Evolutionary conservation across 371 early-diverging fungal genomes (phyloP), one percentile per base, ranked within the genome.

Genomic region (Saksenaea oblongispora): DNA sequence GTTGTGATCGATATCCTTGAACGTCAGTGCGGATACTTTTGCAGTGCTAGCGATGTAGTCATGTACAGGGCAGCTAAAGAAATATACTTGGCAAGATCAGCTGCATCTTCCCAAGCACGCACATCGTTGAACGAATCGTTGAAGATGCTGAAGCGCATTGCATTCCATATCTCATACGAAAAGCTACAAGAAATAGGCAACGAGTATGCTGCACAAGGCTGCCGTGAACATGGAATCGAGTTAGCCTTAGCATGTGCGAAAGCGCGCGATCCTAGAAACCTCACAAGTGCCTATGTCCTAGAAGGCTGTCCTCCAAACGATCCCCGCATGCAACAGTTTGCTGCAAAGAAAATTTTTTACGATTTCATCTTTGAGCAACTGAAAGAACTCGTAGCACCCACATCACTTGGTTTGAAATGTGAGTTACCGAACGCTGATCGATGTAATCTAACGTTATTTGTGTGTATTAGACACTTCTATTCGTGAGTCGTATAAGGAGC

Each of bases 11-110:
- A 75, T 56, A 47, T 70, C 0, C 76, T 94, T 42, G 85, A 88
- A 61, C 68, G 84, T 31, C 80, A 84, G 17, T 95, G 95, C 70
- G 87, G 89, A 41, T 74, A 87, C 0, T 89, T 94, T 68, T 94
- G 92, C 70, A 80, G 75, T 31, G 72, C 82, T 1, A 82, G 84
- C 13, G 91, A 93, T 61, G 89, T 92, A 22, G 65, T 90, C 0
- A 73, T 93, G 35, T 90, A 84, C 77, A 84, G 88, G 78, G 79
- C 74, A 53, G 51, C 64, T 15, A 62, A 71, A 28, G 59, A 70
- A 9, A 76, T 74, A 11, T 34, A 64, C 31, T 53, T 55, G 31
- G 72, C 71, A 1, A 73, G 76, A 34, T 62, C 66, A n/a, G 71
- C 66, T 5, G 80, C 80, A 41, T 70, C 79, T 0, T 62, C 73